phyloP scores from a whole-genome alignment of 1,284 basidiomycete genomes.

The Pyrrhoderma noxium region DNA sequence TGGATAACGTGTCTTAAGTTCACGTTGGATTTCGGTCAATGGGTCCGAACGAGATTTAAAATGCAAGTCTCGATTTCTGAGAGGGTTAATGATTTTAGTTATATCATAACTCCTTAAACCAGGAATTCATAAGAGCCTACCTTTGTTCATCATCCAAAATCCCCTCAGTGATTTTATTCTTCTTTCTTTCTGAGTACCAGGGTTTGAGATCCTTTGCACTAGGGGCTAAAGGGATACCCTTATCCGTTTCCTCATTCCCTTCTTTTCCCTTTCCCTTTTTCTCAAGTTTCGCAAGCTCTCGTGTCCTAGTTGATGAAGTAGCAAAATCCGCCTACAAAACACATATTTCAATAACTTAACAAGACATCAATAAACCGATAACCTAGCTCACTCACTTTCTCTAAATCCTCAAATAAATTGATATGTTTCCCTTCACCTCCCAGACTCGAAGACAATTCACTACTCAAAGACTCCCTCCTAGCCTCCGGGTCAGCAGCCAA shows the following conservation, averaged over 20 bases:
- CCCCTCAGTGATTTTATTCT: constrained; percentile 21
- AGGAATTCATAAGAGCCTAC: constrained; percentile 22
- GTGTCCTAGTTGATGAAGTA: constrained; percentile 36
- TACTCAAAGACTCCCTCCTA: constrained; percentile 26
- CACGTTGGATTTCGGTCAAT: constrained; percentile 63
- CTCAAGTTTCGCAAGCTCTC: constrained; percentile 31
- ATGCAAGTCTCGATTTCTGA: constrained; percentile 52
- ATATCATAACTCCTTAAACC: not conserved
- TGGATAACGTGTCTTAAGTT: constrained; percentile 39
- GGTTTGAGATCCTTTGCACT: constrained; percentile 66
- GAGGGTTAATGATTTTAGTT: not conserved
- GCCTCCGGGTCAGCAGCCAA: constrained; percentile 19
- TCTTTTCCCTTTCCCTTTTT: constrained; percentile 22
- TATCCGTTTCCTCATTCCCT: constrained; percentile 54
- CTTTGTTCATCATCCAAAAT: constrained; percentile 25
- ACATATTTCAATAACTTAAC: too few species aligned
- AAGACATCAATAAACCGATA: constrained; percentile 1
- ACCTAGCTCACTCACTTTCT: constrained; percentile 54
- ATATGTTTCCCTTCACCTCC: constrained; percentile 40
- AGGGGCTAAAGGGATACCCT: constrained; percentile 65
- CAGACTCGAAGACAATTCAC: constrained; percentile 14
- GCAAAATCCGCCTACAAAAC: constrained; percentile 36
- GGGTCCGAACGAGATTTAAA: constrained; percentile 63
- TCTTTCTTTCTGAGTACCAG: constrained; percentile 52
- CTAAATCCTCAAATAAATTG: constrained; percentile 73